phyloP scores from a whole-genome alignment of 2,329 filamentous ascomycete genomes.

The Trichoderma oligosporum region DNA sequence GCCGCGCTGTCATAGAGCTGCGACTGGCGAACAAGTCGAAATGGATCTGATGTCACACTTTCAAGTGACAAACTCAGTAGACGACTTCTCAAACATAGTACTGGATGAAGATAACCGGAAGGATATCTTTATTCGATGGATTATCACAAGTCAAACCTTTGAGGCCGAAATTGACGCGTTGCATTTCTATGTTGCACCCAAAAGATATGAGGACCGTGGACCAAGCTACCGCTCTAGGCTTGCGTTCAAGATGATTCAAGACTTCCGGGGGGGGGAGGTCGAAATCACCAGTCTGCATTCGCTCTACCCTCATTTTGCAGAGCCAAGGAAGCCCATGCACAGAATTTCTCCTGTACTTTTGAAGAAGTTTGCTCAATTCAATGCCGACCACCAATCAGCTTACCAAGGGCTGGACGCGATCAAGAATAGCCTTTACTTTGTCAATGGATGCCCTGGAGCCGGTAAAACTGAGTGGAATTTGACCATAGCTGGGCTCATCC shows the following conservation, averaged over 20 bases:
- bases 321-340: constrained; percentile 25
- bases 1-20: constrained; percentile 29
- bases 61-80: constrained; percentile 51
- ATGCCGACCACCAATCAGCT: constrained; percentile 37
- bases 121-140: constrained; percentile 29
- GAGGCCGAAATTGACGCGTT: constrained; percentile 35
- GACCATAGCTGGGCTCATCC: constrained; percentile 38
- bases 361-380: constrained; percentile 33
- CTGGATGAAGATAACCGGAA: constrained; percentile 23
- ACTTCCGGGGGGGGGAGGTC: constrained; percentile 26
- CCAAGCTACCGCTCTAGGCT: constrained; percentile 25
- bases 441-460: constrained; percentile 46
- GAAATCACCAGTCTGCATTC: constrained; percentile 27
- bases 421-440: constrained; percentile 42
- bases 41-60: constrained; percentile 60
- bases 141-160: constrained; percentile 28
- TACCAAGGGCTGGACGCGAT: constrained; percentile 36
- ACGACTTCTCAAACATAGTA: constrained; percentile 22
- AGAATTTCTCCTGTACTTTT: constrained; percentile 28
- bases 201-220: constrained; percentile 21
- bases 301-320: constrained; percentile 34
- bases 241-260: constrained; percentile 34
- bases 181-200: constrained; percentile 25
- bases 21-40: constrained; percentile 26
- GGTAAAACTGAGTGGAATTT: constrained; percentile 49